Base-by-base conservation (phyloP, 495 filamentous ascomycete genomes). In the Pseudotulostoma volvatum region DNA sequence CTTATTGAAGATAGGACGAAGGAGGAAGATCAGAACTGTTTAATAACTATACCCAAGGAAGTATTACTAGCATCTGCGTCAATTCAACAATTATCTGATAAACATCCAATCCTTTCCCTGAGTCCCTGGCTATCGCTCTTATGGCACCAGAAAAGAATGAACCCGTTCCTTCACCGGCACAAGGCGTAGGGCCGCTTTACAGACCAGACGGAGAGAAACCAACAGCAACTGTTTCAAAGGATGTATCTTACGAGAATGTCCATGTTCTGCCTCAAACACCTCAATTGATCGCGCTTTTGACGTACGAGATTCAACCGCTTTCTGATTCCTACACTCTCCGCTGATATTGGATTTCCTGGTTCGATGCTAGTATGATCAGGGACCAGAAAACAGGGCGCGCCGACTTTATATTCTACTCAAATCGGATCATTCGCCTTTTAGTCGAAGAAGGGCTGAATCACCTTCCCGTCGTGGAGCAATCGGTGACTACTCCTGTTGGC, bases 371-470 rank as follows among this genome's bases (percentile, higher is more conserved):
- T 43, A 95, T 93, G 73, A 95, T 97, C 56, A 76, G 90, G 47
- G 83, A 96, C 55, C 80, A 77, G 59, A 70, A 79, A 46, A 97
- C 92, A 7, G 68, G 71, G 20, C 80, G 90, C 36, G 90, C 84
- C 25, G 90, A 96, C 59, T 97, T 96, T 59, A 93, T 97, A 50
- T 97, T 97, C 67, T 94, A 95, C 60, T 94, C 88, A 34, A 97
- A 97, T 64, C 76, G 90, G 45, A 96, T 97, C 53, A 96, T 96
- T 52, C 84, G 92, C 16, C 70, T 97, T n/a, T 71, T 97, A 8
- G 92, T 97, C 17, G 90, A 97, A 59, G 90, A 96, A 60, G 90
- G 92, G 9, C 68, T 97, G 23, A 97, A 97, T 58, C 90, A 97
- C 59, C 74, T 96, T 18, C 90, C 90, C 11, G 84, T 92, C 15